Evolutionary conservation across 768 basidiomycete genomes (phyloP).

Genomic region (Tephrocybe sp.): DNA sequence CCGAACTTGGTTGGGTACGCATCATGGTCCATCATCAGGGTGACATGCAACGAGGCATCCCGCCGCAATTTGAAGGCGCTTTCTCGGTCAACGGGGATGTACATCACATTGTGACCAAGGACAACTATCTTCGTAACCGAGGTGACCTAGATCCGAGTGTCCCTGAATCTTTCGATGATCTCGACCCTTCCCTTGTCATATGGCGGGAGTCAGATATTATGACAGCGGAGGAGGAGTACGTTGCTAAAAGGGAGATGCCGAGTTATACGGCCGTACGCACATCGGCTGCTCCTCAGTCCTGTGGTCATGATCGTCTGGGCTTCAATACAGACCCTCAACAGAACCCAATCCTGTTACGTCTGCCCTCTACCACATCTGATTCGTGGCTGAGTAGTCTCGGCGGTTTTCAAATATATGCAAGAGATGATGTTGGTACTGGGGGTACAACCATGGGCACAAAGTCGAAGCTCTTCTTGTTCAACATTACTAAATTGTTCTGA

Average conservation of each 20-base stretch:
- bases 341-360: conserved; percentile 45
- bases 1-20: conserved; percentile 72
- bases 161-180: conserved; percentile 32
- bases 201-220: conserved; percentile 74
- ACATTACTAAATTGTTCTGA: background rate
- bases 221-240: conserved; percentile 46
- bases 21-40: conserved; percentile 70
- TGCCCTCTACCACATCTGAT: conserved; percentile 20
- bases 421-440: conserved; percentile 58
- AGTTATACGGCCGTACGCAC: conserved; percentile 15
- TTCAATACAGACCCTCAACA: conserved; percentile 61
- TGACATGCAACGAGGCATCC: conserved; percentile 38
- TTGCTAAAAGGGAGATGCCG: conserved; percentile 27
- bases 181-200: conserved; percentile 60
- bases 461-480: conserved; percentile 31
- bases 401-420: conserved; percentile 31
- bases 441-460: conserved; percentile 49
- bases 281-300: conserved; percentile 35
- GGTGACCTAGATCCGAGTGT: conserved; percentile 54
- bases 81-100: conserved; percentile 67
- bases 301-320: conserved; percentile 66
- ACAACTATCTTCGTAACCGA: conserved; percentile 66
- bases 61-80: conserved; percentile 72
- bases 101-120: conserved; percentile 69
- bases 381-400: conserved; percentile 42